Evolutionary conservation across 2,329 filamentous ascomycete species (phyloP).

Genomic region (Hortaea werneckii): DNA sequence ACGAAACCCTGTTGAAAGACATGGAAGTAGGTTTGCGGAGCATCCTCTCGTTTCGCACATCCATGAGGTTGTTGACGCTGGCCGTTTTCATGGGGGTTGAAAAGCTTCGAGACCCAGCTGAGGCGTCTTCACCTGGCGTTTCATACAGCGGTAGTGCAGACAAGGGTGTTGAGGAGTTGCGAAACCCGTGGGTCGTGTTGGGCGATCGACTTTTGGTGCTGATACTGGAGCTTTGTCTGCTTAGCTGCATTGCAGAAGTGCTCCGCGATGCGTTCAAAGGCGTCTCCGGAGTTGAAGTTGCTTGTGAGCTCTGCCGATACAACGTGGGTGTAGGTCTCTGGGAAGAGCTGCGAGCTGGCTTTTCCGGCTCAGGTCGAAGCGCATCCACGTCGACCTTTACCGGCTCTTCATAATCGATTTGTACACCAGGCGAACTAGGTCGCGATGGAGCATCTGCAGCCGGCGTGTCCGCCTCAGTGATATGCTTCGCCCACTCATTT

Average conservation of each 20-base stretch:
- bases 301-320: constrained; percentile 5
- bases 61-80: constrained; percentile 39
- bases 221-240: constrained; percentile 1
- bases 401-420: constrained; percentile 20
- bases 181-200: constrained; percentile 10
- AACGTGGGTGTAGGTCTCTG: too few species aligned
- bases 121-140: constrained; percentile 24
- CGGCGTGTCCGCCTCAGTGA: constrained; percentile 58
- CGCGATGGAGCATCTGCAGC: constrained; percentile 14
- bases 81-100: constrained; percentile 18
- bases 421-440: constrained; percentile 33
- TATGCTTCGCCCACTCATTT: constrained; percentile 92
- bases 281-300: constrained; percentile 6
- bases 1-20: constrained; percentile 27
- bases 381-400: constrained; percentile 9
- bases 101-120: constrained; percentile 6
- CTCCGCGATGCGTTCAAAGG: constrained; percentile 3
- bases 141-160: constrained; percentile 26
- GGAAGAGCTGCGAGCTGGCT: too few species aligned
- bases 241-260: constrained; percentile 3
- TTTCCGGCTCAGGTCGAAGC: neutral
- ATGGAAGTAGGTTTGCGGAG: constrained; percentile 30
- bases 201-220: constrained; percentile 1
- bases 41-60: constrained; percentile 45
- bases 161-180: constrained; percentile 24